Percentiles rank a stretch among this genome's conserved stretches.
phyloP scores from a whole-genome alignment of 176 grass and related monocot genomes.

The Oryza brachyantha region DNA sequence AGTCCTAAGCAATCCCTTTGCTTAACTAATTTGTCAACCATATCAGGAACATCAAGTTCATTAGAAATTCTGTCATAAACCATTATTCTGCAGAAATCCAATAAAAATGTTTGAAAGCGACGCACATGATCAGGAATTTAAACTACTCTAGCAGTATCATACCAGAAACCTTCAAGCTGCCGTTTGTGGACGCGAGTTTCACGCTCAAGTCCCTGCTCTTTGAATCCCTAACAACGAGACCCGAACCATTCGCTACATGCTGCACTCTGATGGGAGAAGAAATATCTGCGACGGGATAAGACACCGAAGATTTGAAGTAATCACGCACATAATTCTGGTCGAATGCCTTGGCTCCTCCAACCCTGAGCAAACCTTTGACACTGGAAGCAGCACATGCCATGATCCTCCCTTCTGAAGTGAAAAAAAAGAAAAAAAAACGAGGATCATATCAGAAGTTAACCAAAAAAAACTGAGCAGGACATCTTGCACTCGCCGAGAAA shows the following conservation, averaged over 20 bases:
- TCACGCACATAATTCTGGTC: not conserved
- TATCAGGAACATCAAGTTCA: not conserved
- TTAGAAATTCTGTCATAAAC: not conserved
- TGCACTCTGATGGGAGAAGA: slow-evolving; percentile 13
- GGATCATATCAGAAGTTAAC: not conserved
- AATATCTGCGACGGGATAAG: not conserved
- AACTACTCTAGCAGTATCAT: not conserved
- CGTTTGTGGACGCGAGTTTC: not conserved
- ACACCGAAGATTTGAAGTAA: not conserved
- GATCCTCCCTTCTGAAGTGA: not conserved
- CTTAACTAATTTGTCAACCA: not conserved
- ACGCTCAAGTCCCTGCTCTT: not conserved
- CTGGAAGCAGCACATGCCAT: slow-evolving; percentile 45
- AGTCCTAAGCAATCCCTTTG: not conserved
- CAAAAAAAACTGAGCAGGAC: not conserved
- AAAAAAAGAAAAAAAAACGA: no score
- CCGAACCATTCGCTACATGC: not conserved
- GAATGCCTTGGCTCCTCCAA: not conserved
- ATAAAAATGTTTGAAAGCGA: not conserved
- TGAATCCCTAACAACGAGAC: not conserved
- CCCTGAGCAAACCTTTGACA: not conserved
- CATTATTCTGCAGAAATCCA: not conserved
- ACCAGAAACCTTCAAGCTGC: slow-evolving; percentile 14
- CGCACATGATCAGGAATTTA: not conserved
- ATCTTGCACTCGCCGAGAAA: not conserved